A percentile compares a stretch with the other conserved stretches of the same genome.
Evolutionary conservation across 768 basidiomycete genomes (phyloP).

Genomic region (Pholiota conissans): DNA sequence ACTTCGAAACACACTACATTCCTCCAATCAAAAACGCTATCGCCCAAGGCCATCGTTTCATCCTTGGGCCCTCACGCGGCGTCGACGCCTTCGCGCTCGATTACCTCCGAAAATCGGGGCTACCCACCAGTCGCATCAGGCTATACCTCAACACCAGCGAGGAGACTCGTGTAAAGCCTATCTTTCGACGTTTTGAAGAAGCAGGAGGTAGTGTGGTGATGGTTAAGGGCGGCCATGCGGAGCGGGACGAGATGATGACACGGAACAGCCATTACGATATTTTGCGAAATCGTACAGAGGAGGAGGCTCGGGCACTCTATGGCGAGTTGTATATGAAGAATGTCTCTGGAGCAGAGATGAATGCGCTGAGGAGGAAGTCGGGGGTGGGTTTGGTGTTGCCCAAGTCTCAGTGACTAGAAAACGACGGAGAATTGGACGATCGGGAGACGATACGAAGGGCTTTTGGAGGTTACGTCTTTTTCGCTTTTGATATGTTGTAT

Average conservation of each 20-base stretch:
- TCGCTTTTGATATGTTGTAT: too few relatives aligned
- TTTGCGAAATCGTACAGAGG: slow-evolving; percentile 25
- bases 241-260: slow-evolving; percentile 28
- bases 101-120: slow-evolving; percentile 12
- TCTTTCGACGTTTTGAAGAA: slow-evolving; percentile 15
- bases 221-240: slow-evolving; percentile 21
- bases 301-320: slow-evolving; percentile 22
- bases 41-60: slow-evolving; percentile 20
- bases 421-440: not conserved
- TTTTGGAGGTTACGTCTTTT: not conserved
- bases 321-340: slow-evolving; percentile 19
- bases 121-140: slow-evolving; percentile 16
- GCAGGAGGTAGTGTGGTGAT: slow-evolving; percentile 18
- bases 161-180: slow-evolving; percentile 4
- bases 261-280: slow-evolving; percentile 30
- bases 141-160: slow-evolving; percentile 20
- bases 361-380: slow-evolving; percentile 25
- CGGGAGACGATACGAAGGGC: not conserved
- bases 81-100: slow-evolving; percentile 20
- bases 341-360: slow-evolving; percentile 27
- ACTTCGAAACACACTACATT: slow-evolving; percentile 20
- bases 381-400: slow-evolving; percentile 17
- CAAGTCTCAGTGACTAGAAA: not conserved
- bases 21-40: slow-evolving; percentile 16
- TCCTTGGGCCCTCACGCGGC: slow-evolving; percentile 21